phyloP scores from a whole-genome alignment of 2,329 filamentous ascomycete species.

The Ceratocystis harringtonii region DNA sequence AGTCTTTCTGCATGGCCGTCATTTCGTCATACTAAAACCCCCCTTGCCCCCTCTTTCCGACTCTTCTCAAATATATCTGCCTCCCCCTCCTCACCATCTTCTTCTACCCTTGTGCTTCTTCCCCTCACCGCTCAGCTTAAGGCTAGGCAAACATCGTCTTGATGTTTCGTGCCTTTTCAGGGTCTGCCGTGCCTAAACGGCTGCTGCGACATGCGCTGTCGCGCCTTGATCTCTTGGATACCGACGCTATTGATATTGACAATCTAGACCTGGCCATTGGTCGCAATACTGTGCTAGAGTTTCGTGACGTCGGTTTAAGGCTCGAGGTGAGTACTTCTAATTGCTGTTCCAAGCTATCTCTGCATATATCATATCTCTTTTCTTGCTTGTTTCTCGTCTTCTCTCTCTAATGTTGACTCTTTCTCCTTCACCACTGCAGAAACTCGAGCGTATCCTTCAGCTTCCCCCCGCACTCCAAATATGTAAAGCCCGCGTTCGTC shows the following conservation, averaged over 20 bases:
- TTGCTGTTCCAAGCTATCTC: not conserved
- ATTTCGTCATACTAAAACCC: not conserved
- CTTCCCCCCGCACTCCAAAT: slow-evolving; percentile 60
- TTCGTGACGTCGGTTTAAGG: slow-evolving; percentile 71
- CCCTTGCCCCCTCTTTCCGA: not conserved
- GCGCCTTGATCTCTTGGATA: slow-evolving; percentile 73
- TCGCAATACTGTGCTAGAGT: slow-evolving; percentile 66
- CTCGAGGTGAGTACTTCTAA: slow-evolving; percentile 44
- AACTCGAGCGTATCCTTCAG: slow-evolving; percentile 58
- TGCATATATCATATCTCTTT: not conserved
- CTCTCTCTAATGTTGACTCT: not conserved
- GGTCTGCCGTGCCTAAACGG: slow-evolving; percentile 71
- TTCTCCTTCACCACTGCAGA: slow-evolving; percentile 37
- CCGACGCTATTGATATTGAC: slow-evolving; percentile 71
- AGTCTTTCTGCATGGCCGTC: not conserved
- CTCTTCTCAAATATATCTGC: not conserved
- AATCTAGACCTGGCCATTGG: slow-evolving; percentile 74
- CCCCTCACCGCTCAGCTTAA: not conserved
- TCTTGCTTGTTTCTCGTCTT: not conserved
- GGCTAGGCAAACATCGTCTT: slow-evolving; percentile 21
- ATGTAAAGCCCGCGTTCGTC: slow-evolving; percentile 56
- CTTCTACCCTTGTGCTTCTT: not conserved
- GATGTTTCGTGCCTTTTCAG: slow-evolving; percentile 50
- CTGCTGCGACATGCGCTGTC: slow-evolving; percentile 75
- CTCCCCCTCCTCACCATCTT: not conserved